Base-by-base conservation (phyloP, 495 filamentous ascomycete genomes). In the Aspergillus funiculosus region DNA sequence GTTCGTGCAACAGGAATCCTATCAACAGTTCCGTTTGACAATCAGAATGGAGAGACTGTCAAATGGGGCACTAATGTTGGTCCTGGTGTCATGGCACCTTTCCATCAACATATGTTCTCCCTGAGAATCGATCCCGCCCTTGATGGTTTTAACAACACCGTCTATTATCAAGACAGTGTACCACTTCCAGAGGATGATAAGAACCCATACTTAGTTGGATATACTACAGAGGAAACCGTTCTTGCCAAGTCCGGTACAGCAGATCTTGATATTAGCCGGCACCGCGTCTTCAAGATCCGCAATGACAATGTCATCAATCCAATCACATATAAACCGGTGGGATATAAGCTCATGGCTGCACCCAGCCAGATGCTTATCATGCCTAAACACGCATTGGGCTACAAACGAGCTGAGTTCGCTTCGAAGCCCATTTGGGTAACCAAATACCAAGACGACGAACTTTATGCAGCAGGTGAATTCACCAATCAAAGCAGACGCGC, bases 61-160 rank as follows among this genome's bases (percentile, higher is more conserved):
- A 81, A 72, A 19, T 94, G 83, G 75, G 89, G 89, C 31, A 95
- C 89, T 1, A 75, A 90, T 24, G 86, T 95, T 6, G 83, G 88
- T 47, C 89, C 89, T 0, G 89, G 89, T 0, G 87, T 89, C 6
- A 77, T 95, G 36, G 87, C 76, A 18, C 71, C 79, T 43, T 78
- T 79, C 59, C 89, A 95, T 52, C 89, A 95, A 55, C 89, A 95
- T 66, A 86, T 94, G 62, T 92, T 95, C 67, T 87, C 84, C 2
- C 79, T 94, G 1, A 84, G 89, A 10, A 73, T 95, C 11, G 89
- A 95, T 61, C 89, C 89, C 5, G 77, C 79, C 30, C 73, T 94
- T 43, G 88, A 87, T 47, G 90, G 88, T 2, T 78, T 79, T 51
- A 66, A 73, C 32, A 89, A 89, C 57, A 74, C 80, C 3, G 59